Evolutionary conservation across 306 rosid species (phyloP), one percentile per base, ranked within the genome.

Genomic region (Crotalaria pallida): DNA sequence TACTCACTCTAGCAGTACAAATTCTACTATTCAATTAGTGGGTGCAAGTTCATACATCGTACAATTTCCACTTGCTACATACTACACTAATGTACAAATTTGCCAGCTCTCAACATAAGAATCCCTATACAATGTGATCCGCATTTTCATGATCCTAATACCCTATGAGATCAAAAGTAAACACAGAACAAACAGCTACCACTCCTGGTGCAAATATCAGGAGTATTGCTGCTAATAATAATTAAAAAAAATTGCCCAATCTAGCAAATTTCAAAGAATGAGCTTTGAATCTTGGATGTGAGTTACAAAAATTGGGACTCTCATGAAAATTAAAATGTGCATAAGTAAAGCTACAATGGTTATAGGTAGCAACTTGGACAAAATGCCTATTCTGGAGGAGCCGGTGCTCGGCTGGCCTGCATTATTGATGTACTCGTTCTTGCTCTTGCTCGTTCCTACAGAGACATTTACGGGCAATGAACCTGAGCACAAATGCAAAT

Each of bases 401-500:
- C 88, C 80, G 73, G 49, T 53, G 11, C 75, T 84, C 44, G 78
- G 43, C 80, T 87, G 95, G 41, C 97, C 92, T 27, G 92, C 88
- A 62, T 71, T 87, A 62, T 71, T 87, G 67, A 85, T 44, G 80
- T 78, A 87, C 65, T 87, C 81, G 55, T 92, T 94, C 83, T 86
- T 91, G 84, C 85, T 81, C 85, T 87, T 91, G 84, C 86, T 81
- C 5, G 89, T 73, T 27, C 87, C 81, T 67, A 88, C 63, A 1
- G 99, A 88, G 62, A 94, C 99, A 49, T 94, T 94, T 58, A 94
- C 97, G 3, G 97, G 68, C 70, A 65, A 38, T 13, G 99, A 91
- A 77, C 99, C 99, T 94, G 91, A 31, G 64, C 64, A 77, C 48
- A 71, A 49, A 49, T 59, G 36, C 22, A 24, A 31, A 34, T 41